These are phyloP conservation scores for Sporothrix sp. DNA, from an alignment of 2,329 filamentous ascomycete species.

Conservation along the genomic window DNA sequence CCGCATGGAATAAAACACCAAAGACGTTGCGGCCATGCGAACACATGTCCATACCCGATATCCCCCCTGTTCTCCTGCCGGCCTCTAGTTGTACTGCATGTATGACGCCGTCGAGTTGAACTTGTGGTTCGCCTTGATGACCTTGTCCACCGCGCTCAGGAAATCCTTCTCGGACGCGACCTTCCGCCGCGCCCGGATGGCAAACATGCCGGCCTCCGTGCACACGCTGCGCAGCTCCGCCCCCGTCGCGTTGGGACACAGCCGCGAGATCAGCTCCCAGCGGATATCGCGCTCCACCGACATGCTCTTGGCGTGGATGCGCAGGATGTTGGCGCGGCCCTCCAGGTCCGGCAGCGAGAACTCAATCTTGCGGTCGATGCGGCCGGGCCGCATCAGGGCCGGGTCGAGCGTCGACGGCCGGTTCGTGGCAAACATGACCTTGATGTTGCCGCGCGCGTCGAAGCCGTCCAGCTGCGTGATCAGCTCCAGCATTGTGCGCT, in stretches of 20 bases:
- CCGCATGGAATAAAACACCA: no score
- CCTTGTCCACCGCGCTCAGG: slow-evolving; percentile 94
- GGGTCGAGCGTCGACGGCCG: slow-evolving; percentile 98
- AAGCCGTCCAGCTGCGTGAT: slow-evolving; percentile 98
- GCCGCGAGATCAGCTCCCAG: slow-evolving; percentile 94
- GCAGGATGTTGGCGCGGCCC: slow-evolving; percentile 91
- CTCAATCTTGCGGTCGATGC: slow-evolving; percentile 98
- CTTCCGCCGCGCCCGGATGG: slow-evolving; percentile 89
- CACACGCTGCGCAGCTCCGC: slow-evolving; percentile 93
- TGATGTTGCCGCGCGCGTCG: slow-evolving; percentile 96
- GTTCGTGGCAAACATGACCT: slow-evolving; percentile 99
- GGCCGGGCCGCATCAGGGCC: slow-evolving; percentile 87
- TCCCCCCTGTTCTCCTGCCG: no score
- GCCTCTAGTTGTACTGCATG: slow-evolving; percentile 89
- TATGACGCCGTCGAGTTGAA: slow-evolving; percentile 98
- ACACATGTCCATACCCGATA: no score
- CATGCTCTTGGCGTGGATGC: slow-evolving; percentile 99
- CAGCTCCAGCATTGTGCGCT: slow-evolving; percentile 96
- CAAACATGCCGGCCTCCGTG: slow-evolving; percentile 97
- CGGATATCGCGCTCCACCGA: slow-evolving; percentile 96
- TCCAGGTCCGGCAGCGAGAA: slow-evolving; percentile 96
- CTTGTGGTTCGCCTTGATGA: slow-evolving; percentile 98
- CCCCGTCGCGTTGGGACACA: slow-evolving; percentile 95
- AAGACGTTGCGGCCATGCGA: no score
- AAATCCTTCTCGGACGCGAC: slow-evolving; percentile 99